A percentile compares a stretch with the other conserved stretches of the same genome.
phyloP scores from a whole-genome alignment of 306 rosid species.

The Castanea crenata region DNA sequence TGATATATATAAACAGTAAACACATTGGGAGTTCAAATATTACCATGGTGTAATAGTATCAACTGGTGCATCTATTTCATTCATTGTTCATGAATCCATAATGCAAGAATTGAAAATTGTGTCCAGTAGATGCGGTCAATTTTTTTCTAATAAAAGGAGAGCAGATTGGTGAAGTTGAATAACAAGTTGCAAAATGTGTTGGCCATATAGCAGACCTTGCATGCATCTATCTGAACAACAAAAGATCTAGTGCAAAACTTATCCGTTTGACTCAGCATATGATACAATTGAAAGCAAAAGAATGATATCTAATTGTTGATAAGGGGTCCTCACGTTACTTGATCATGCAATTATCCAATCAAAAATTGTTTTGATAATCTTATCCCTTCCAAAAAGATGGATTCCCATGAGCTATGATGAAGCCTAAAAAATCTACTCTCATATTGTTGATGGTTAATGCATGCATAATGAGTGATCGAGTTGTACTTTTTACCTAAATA shows the following conservation, averaged over 20 bases:
- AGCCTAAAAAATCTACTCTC: slow-evolving; percentile 5
- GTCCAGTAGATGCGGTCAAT: neutral
- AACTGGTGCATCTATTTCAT: neutral
- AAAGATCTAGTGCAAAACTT: slow-evolving; percentile 26
- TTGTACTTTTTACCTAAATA: neutral
- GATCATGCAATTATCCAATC: slow-evolving; percentile 41
- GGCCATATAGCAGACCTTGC: slow-evolving; percentile 13
- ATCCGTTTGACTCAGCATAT: slow-evolving; percentile 49
- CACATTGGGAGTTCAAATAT: neutral
- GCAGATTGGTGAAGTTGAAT: slow-evolving; percentile 9
- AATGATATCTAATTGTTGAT: slow-evolving; percentile 14
- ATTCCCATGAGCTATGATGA: slow-evolving; percentile 22
- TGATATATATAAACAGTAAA: neutral
- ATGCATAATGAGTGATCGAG: slow-evolving; percentile 24
- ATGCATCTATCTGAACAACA: slow-evolving; percentile 13
- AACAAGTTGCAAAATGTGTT: slow-evolving; percentile 29
- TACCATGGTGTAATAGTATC: neutral
- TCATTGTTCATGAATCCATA: slow-evolving; percentile 2
- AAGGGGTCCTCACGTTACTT: slow-evolving; percentile 36
- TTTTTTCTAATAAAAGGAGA: neutral
- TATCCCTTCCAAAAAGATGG: slow-evolving; percentile 29
- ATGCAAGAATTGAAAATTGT: slow-evolving; percentile 12
- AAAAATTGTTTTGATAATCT: slow-evolving; percentile 31
- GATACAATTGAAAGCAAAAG: neutral
- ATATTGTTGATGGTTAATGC: slow-evolving; percentile 15